Evolutionary conservation across 768 basidiomycete genomes (phyloP), one percentile per base, ranked within the genome.

Genomic region (Pseudohyphozyma bogoriensis): DNA sequence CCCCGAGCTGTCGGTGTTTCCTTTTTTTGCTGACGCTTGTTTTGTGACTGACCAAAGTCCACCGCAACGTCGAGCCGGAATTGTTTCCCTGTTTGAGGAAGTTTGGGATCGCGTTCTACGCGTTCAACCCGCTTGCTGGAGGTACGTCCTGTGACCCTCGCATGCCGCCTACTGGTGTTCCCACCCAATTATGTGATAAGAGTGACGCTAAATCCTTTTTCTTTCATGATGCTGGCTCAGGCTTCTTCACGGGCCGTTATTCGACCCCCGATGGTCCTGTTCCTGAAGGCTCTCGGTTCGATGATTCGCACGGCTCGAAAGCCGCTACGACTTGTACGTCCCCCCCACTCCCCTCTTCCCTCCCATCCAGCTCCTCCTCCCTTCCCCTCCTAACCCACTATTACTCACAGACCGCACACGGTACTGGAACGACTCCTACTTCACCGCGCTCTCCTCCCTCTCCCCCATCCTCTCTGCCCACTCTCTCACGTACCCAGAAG

Each of bases 261-360:
- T n/a, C n/a, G n/a, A 66, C 50, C 55, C 63, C 76, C 0, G 55
- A 73, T 15, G 29, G 33, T 2, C 47, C 71, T 10, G 73, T 75
- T 32, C 81, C 82, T 60, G 60, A 75, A 26, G 82, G 82, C 22
- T 80, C 80, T 15, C 77, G 82, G n/a, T 84, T 84, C 66, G 81
- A 83, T 61, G n/a, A n/a, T n/a, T n/a, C n/a, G n/a, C n/a, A n/a
- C n/a, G n/a, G n/a, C n/a, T n/a, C n/a, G n/a, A n/a, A n/a, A n/a
- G n/a, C n/a, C n/a, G n/a, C n/a, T n/a, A n/a, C n/a, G n/a, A n/a
- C n/a, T n/a, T n/a, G n/a, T n/a, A n/a, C n/a, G n/a, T n/a, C n/a
- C n/a, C n/a, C 29, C 74, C 78, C 0, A 69, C 71, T 20, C 24
- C 22, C 22, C 45, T 46, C 45, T 46, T 24, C 22, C 26, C 28